A percentile compares a stretch with the other conserved stretches of the same genome.
Conservation (phyloP, 2,329 filamentous ascomycete species). For the Pseudogymnoascus sp. region DNA sequence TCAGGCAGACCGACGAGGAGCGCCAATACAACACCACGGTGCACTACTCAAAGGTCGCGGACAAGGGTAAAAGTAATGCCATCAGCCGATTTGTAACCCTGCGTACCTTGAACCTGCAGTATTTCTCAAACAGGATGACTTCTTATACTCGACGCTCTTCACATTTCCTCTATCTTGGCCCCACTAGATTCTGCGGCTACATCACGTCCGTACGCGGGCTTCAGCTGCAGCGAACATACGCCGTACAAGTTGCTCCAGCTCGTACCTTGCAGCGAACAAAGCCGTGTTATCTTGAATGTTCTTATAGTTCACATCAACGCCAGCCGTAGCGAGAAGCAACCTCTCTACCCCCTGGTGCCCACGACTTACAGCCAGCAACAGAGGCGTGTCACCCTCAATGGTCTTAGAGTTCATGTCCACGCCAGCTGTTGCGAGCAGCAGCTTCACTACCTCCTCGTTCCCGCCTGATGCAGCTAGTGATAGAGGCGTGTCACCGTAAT, state of each 20-base stretch:
- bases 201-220: no score
- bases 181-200: neutral
- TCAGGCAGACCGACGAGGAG: no score
- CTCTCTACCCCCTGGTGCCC: neutral
- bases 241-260: no score
- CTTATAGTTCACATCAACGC: neutral
- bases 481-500: constrained; percentile 7
- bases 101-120: no score
- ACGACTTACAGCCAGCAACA: neutral
- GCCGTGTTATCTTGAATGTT: no score
- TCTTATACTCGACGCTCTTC: neutral
- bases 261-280: no score
- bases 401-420: neutral
- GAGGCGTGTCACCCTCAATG: constrained; percentile 2
- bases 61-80: no score
- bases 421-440: constrained; percentile 4
- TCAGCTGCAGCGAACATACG: no score
- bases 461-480: neutral
- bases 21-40: no score
- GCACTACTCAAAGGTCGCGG: no score
- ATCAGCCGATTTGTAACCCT: no score
- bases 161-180: neutral
- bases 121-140: neutral
- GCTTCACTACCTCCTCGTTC: constrained; percentile 8
- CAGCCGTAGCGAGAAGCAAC: constrained; percentile 1